Conservation (phyloP, 139 green algal genomes). For the Tetradesmus lagerheimii region DNA sequence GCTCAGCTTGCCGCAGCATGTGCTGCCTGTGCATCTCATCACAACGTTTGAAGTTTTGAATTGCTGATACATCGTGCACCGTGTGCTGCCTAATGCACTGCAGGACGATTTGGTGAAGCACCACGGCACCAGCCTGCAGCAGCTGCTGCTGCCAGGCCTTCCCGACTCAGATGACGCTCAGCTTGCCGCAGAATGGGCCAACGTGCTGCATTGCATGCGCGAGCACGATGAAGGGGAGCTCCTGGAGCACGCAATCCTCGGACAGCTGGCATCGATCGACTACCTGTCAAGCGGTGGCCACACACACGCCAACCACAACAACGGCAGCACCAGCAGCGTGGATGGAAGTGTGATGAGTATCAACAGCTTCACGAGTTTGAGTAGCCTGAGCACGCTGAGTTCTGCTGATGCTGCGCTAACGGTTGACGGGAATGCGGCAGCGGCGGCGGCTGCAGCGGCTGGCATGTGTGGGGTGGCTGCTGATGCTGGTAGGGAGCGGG, state of each 20-base stretch:
- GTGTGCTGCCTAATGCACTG: not conserved
- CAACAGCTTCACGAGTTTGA: not conserved
- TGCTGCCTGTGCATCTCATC: no score
- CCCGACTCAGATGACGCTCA: not conserved
- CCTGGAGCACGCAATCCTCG: not conserved
- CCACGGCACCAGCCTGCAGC: not conserved
- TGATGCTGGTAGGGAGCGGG: not conserved
- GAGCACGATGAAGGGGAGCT: not conserved
- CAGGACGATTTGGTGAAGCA: not conserved
- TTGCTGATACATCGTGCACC: not conserved
- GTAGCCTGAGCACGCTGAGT: not conserved
- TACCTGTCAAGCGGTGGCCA: not conserved
- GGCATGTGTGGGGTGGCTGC: not conserved
- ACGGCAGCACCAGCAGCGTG: not conserved
- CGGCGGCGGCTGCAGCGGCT: not conserved
- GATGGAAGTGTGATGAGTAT: not conserved
- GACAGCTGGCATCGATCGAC: not conserved
- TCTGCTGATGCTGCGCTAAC: not conserved
- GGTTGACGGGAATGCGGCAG: not conserved
- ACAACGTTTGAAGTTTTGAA: no score
- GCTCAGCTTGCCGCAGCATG: not conserved
- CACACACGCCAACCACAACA: not conserved
- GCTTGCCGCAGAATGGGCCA: not conserved
- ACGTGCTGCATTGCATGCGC: not conserved
- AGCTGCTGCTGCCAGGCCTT: not conserved